Evolutionary conservation across 805 yeast species (phyloP).

Genomic region (Ogataea trehalophila): DNA sequence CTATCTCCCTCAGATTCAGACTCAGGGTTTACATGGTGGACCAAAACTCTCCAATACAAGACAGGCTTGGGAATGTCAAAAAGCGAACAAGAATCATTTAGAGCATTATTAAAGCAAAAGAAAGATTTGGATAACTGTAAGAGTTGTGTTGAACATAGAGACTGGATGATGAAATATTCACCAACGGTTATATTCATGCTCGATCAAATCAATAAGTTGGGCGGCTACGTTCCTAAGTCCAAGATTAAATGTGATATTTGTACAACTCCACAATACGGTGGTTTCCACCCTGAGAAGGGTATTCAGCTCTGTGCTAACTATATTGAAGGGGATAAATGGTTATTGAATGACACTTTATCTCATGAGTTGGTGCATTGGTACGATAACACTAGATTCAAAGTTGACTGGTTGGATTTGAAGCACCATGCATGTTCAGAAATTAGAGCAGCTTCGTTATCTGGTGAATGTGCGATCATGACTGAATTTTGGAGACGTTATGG

Average conservation of each 20-base stretch:
- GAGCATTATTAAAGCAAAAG: conserved; percentile 36
- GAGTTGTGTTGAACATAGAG: conserved; percentile 67
- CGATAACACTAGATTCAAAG: conserved; percentile 82
- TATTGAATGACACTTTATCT: conserved; percentile 83
- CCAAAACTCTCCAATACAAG: conserved; percentile 62
- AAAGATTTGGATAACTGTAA: conserved; percentile 43
- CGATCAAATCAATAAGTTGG: conserved; percentile 69
- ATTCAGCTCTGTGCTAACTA: conserved; percentile 83
- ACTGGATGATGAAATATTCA: conserved; percentile 74
- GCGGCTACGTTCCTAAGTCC: conserved; percentile 40
- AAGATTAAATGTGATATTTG: conserved; percentile 79
- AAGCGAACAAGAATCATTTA: conserved; percentile 51
- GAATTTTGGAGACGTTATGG: conserved; percentile 50
- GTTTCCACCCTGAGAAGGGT: conserved; percentile 88
- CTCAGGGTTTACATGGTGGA: conserved; percentile 68
- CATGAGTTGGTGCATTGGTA: conserved; percentile 94
- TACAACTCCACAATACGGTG: conserved; percentile 82
- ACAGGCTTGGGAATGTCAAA: conserved; percentile 63
- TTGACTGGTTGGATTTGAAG: conserved; percentile 76
- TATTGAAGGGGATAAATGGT: conserved; percentile 58
- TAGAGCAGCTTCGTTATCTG: conserved; percentile 86
- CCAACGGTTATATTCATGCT: conserved; percentile 87
- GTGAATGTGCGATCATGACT: conserved; percentile 89
- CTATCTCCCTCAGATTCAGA: conserved; percentile 30
- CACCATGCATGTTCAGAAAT: conserved; percentile 98